Percentiles rank a stretch among this genome's conserved stretches.
Conservation (phyloP, 441 rosid species). For the Gossypium gossypioides region DNA sequence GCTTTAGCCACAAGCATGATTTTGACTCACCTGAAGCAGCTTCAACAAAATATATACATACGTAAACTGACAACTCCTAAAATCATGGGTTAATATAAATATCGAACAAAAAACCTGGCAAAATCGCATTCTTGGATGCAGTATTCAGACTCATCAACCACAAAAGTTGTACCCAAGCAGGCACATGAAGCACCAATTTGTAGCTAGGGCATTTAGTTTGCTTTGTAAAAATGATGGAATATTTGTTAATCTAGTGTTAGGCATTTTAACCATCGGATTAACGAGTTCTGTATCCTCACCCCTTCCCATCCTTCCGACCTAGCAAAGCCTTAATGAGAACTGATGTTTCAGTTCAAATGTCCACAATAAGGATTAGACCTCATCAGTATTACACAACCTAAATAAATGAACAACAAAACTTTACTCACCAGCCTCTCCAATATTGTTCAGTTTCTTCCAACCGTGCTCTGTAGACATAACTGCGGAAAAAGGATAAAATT, state of each 20-base stretch:
- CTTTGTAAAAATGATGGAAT: neutral
- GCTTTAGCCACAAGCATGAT: constrained; percentile 8
- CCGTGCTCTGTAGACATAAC: constrained; percentile 62
- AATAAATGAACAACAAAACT: neutral
- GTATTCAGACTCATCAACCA: neutral
- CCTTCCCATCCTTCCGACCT: neutral
- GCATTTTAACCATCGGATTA: neutral
- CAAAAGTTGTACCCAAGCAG: constrained; percentile 1
- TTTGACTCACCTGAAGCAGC: neutral
- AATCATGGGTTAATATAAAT: neutral
- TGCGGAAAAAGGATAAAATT: constrained; percentile 25
- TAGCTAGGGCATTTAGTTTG: neutral
- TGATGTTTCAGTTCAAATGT: neutral
- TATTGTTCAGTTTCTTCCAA: constrained; percentile 81
- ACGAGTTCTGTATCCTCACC: neutral
- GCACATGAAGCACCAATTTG: neutral
- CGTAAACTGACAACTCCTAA: neutral
- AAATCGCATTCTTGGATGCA: neutral
- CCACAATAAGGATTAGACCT: neutral
- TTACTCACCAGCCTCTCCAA: constrained; percentile 83
- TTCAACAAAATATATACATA: neutral
- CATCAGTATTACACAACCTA: neutral
- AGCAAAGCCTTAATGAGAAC: constrained; percentile 3
- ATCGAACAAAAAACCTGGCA: neutral
- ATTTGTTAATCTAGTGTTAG: neutral